Conservation (phyloP, 345 rosid species). For the Raphanus sativus region DNA sequence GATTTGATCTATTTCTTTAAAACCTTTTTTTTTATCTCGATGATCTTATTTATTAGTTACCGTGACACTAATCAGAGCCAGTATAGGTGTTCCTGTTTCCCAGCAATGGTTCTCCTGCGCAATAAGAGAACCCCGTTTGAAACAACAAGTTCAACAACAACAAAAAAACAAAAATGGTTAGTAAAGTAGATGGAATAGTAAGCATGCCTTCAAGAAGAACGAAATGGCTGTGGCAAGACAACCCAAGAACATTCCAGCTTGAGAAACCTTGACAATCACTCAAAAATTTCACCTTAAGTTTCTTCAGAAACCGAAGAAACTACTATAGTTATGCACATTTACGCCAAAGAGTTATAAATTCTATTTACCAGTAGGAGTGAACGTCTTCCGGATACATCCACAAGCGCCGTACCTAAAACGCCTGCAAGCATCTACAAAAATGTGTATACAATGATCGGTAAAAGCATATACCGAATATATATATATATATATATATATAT, state of each 20-base stretch:
- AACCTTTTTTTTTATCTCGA: not conserved
- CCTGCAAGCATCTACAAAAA: slow-evolving; percentile 65
- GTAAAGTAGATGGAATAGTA: not conserved
- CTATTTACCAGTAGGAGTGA: slow-evolving; percentile 67
- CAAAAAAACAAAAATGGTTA: not conserved
- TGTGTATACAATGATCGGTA: not conserved
- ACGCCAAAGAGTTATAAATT: not conserved
- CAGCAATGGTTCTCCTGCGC: slow-evolving; percentile 50
- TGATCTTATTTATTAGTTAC: slow-evolving; percentile 11
- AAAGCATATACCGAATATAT: not conserved
- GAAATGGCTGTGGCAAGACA: slow-evolving; percentile 61
- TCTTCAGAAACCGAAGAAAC: not conserved
- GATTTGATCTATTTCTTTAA: not conserved
- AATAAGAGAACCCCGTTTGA: not conserved
- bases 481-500: too few species aligned
- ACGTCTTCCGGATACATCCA: slow-evolving; percentile 77
- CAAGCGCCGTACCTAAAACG: slow-evolving; percentile 56
- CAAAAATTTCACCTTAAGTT: not conserved
- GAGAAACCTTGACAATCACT: slow-evolving; percentile 54
- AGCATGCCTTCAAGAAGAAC: slow-evolving; percentile 53
- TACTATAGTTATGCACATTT: not conserved
- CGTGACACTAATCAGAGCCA: slow-evolving; percentile 38
- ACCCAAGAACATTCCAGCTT: slow-evolving; percentile 74
- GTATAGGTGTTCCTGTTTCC: slow-evolving; percentile 36
- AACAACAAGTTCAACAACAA: not conserved